Conservation (phyloP, 805 yeast genomes). For the Gaillardinia entomophila region DNA sequence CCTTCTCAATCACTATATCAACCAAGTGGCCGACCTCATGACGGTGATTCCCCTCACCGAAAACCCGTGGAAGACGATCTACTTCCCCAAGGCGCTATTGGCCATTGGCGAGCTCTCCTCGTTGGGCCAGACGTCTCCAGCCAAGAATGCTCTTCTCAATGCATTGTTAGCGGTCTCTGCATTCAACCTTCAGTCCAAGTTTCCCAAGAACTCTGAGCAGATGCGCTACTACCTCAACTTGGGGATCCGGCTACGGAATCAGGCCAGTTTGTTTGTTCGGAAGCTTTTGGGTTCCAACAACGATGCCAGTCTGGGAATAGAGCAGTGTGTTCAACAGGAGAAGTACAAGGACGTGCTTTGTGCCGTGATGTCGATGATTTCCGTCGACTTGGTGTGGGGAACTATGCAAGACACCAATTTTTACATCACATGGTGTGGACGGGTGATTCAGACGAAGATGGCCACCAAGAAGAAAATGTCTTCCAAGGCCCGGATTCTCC, state of each 20-base stretch:
- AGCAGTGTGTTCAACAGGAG: constrained; percentile 45
- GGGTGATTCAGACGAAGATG: constrained; percentile 66
- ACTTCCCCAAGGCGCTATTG: constrained; percentile 74
- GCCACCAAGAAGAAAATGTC: constrained; percentile 57
- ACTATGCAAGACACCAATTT: constrained; percentile 80
- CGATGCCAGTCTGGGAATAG: constrained; percentile 33
- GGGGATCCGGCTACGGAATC: constrained; percentile 69
- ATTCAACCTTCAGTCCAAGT: constrained; percentile 70
- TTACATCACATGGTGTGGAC: constrained; percentile 72
- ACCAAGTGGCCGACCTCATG: constrained; percentile 75
- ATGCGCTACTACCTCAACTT: constrained; percentile 66
- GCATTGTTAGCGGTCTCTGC: constrained; percentile 80
- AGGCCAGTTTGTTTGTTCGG: constrained; percentile 65
- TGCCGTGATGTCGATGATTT: constrained; percentile 80
- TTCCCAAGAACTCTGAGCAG: constrained; percentile 56
- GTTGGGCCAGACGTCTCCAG: constrained; percentile 66
- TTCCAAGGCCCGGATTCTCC: constrained; percentile 70
- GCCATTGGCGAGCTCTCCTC: constrained; percentile 80
- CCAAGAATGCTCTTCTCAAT: constrained; percentile 71
- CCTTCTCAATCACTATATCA: constrained; percentile 63
- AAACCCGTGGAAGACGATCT: constrained; percentile 86
- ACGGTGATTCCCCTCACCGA: constrained; percentile 64
- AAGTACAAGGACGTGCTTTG: constrained; percentile 81
- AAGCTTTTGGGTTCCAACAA: constrained; percentile 39
- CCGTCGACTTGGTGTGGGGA: constrained; percentile 88